Evolutionary conservation across 225 moss, liverwort and hornwort genomes (phyloP), one percentile per base, ranked within the genome.

Genomic region (Pseudoscleropodium purum): DNA sequence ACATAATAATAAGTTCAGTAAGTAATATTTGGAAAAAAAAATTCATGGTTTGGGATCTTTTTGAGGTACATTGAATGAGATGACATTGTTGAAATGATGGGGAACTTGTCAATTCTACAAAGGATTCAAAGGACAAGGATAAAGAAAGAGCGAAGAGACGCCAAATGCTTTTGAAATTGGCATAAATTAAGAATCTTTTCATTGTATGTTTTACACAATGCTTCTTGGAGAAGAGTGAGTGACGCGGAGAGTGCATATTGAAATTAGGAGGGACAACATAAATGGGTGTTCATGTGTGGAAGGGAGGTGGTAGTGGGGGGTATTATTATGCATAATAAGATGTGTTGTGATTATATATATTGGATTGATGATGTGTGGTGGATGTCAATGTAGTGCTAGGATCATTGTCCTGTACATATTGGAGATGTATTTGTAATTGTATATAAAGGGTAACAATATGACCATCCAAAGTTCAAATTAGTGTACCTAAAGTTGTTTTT

Each of bases 301-400:
- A 1, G 15, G 1, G 23, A 23, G 9, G 52, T 23, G 24, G 5
- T 0, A 0, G 11, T 5, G 1, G 2, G 9, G 19, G 27, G 4
- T 19, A 81, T 29, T 39, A 13, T 60, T 3, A 18, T 79, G 8
- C 3, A 39, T 37, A 37, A 17, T 2, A 80, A 39, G 1, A 27
- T 57, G 56, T n/a, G 1, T 39, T 79, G 5, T 11, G 27, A 11
- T n/a, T 80, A 29, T 39, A 12, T 27, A 11, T 27, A 29, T 80
- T 59, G 5, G 5, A 80, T 39, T 57, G 7, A 7, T 12, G 7
- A n/a, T 26, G 11, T 25, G 7, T 57, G 12, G 15, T 54, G 3
- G 6, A 27, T 57, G 18, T 3, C 17, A 2, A 26, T 0, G 25
- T n/a, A 25, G 5, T 57, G 11, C 11, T 2, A 0, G 1, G 2